Percentiles rank a stretch among this genome's conserved stretches.
phyloP scores from a whole-genome alignment of 257 asterid species.

The Solanum pennellii region DNA sequence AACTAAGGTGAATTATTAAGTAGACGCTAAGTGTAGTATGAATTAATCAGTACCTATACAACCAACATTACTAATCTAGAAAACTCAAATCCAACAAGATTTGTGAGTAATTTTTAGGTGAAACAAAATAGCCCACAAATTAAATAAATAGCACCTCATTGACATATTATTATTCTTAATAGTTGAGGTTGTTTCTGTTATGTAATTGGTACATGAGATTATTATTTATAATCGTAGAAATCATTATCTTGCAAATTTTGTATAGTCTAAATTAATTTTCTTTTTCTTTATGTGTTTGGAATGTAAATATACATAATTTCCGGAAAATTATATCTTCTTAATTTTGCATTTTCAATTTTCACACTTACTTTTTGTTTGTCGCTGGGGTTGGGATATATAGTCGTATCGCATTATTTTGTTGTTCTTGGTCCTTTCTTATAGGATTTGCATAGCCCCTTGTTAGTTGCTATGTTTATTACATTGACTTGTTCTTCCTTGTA shows the following conservation, averaged over 20 bases:
- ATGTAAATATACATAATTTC: no score
- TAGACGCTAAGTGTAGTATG: background rate
- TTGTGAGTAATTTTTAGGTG: background rate
- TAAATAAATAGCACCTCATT: background rate
- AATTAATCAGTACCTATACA: background rate
- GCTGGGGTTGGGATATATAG: background rate
- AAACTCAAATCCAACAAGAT: background rate
- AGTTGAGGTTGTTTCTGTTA: background rate
- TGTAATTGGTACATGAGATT: background rate
- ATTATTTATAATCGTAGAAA: background rate
- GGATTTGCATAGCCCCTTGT: background rate
- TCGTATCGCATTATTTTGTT: background rate
- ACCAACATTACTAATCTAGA: background rate
- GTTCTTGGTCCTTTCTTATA: background rate
- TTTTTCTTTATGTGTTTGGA: background rate
- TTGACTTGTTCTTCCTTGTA: background rate
- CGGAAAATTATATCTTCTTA: background rate
- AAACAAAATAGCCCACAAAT: background rate
- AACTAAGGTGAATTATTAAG: background rate
- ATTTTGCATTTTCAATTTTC: background rate
- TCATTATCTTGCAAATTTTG: background rate
- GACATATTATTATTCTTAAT: background rate
- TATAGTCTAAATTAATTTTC: background rate
- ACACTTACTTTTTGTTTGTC: background rate
- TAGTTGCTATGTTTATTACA: background rate